Base-by-base conservation (phyloP, 371 early-diverging fungal genomes). In the Conidiobolus incongruus region DNA sequence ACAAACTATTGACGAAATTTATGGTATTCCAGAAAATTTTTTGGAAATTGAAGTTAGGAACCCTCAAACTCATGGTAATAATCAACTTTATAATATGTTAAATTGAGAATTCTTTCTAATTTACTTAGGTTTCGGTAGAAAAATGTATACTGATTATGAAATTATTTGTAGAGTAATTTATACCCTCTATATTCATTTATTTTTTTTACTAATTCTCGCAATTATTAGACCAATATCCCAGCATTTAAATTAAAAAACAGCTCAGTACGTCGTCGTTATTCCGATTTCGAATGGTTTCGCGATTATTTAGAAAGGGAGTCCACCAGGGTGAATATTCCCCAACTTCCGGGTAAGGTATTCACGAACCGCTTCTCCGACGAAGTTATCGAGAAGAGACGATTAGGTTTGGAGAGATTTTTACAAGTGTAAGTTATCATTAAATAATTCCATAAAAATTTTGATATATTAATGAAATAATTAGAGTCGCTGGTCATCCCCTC, bases 201-300 rank as follows among this genome's bases (percentile, higher is more conserved):
- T n/a, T 47, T n/a, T 47, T 16, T 35, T 45, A 30, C 7, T 29
- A 40, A 15, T 20, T 33, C 4, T 16, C 49, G 37, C 21, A 33
- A 16, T 45, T 23, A n/a, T 41, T 63, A 85, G 83, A 94, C 94
- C 35, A 96, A 94, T 59, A 87, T 96, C 45, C 97, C 97, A 13
- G 79, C 84, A 16, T 96, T 93, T 71, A 94, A 94, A 60, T 50
- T 81, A 46, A 77, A 73, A 50, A 55, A 68, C 16, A 86, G 86
- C 4, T 56, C 65, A 19, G 94, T 94, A 22, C 75, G 94, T 26
- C 66, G 97, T 52, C 70, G 97, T 42, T 96, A 93, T 63, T 83
- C 84, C 56, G 97, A 96, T 52, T 96, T 94, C 56, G 97, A 93
- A 58, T 94, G 93, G 94, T 85, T 93, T 61, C 62, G 86, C 42